Percentiles rank a stretch among this genome's conserved stretches.
These are phyloP conservation scores for Cystobasidium slooffiae DNA, from an alignment of 1,284 basidiomycete species.

Conservation along the genomic window DNA sequence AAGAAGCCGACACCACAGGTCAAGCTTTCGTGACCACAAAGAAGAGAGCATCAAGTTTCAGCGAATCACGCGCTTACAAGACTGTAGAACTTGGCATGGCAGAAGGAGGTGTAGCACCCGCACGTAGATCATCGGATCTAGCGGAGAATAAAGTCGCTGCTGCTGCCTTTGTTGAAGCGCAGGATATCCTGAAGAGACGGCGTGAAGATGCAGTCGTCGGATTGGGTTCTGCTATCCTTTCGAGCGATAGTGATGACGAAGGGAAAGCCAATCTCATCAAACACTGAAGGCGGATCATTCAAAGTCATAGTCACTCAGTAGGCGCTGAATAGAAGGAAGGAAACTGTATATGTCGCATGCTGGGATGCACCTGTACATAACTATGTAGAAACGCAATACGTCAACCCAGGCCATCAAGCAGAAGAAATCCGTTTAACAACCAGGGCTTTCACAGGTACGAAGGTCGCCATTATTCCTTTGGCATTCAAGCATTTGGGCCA, in stretches of 20 bases:
- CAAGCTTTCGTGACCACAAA: conserved; percentile 25
- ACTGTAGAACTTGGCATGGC: conserved; percentile 7
- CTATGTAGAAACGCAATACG: no score
- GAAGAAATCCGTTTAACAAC: no score
- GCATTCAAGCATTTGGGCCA: no score
- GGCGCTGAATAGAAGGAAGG: no score
- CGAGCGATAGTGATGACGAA: conserved; percentile 23
- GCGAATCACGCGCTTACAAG: conserved; percentile 2
- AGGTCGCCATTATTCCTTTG: no score
- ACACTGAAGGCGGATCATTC: no score
- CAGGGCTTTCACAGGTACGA: no score
- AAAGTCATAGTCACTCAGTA: no score
- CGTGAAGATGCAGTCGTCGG: conserved; percentile 55
- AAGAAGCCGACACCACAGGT: conserved; percentile 26
- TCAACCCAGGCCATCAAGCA: no score
- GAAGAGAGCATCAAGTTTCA: conserved; percentile 35
- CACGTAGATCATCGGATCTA: conserved; percentile 44
- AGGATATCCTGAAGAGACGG: conserved; percentile 53
- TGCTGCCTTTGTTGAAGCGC: conserved; percentile 54
- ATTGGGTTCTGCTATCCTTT: conserved; percentile 31
- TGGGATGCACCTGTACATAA: no score
- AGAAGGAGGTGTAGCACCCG: conserved; percentile 16
- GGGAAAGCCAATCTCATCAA: background rate
- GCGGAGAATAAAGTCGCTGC: conserved; percentile 51
- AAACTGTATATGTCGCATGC: no score